Conservation (phyloP, 2,329 filamentous ascomycete genomes). For the Sporothrix humicola region DNA sequence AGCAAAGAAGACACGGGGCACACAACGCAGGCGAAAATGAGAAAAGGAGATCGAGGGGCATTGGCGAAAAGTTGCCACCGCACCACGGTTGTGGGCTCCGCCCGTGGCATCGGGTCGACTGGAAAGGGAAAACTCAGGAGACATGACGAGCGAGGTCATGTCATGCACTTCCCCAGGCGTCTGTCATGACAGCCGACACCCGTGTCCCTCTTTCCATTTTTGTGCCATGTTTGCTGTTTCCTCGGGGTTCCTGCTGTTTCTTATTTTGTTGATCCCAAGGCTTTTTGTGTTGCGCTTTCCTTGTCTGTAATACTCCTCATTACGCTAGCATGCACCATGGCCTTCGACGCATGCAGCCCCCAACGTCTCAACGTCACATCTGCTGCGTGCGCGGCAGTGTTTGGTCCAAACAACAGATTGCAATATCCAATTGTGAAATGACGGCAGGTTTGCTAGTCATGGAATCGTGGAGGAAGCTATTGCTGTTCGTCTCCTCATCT, state of each 20-base stretch:
- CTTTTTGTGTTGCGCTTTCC: neutral
- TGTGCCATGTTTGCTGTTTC: neutral
- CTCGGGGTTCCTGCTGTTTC: neutral
- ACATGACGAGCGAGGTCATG: neutral
- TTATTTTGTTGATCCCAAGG: neutral
- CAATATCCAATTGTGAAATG: conserved; percentile 34
- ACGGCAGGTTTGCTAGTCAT: conserved; percentile 15
- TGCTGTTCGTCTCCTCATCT: neutral
- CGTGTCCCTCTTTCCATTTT: neutral
- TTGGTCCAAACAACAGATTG: conserved; percentile 25
- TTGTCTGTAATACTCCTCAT: neutral
- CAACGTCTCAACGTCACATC: conserved; percentile 2
- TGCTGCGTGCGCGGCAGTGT: conserved; percentile 16
- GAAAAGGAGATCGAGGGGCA: neutral
- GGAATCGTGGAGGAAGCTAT: neutral
- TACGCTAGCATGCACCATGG: conserved; percentile 7
- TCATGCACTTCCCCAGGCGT: neutral
- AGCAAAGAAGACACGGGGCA: neutral
- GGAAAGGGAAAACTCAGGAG: neutral
- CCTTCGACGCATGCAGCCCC: neutral
- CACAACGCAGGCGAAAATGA: neutral
- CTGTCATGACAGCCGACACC: conserved; percentile 16
- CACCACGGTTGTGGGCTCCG: neutral
- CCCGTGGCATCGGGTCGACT: neutral
- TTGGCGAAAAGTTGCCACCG: conserved; percentile 8